Evolutionary conservation across 495 filamentous ascomycete species (phyloP), one percentile per base, ranked within the genome.

Genomic region (Oleoguttula mirabilis): DNA sequence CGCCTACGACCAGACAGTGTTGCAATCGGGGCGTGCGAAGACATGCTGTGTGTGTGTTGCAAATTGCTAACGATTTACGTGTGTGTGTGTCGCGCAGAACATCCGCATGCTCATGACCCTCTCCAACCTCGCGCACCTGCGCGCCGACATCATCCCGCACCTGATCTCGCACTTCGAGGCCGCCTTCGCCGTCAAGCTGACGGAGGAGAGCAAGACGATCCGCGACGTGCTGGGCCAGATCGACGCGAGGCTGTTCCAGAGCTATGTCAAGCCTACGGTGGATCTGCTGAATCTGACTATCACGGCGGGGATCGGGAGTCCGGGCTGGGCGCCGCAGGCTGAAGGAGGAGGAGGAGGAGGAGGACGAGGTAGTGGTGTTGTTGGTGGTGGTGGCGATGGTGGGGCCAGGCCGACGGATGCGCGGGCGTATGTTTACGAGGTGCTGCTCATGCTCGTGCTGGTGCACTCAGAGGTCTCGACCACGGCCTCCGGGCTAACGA

Each of bases 391-490:
- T n/a, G n/a, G n/a, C n/a, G n/a, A n/a, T n/a, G n/a, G n/a, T n/a
- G 64, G 60, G 42, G 47, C 60, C 33, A 76, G 78, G 19, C 86
- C 88, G 2, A 71, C 69, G 11, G 76, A 86, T 55, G 86, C 87
- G 3, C 73, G 73, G 8, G 79, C 86, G 0, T 98, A 96, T 59
- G 75, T 96, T 43, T 95, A 95, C 67, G 77, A 78, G 40, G 73
- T 80, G 2, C 72, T 98, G 20, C 71, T 96, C 30, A 62, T 64
- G 4, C 75, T 98, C 21, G 90, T 96, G 0, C 72, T 88, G 28
- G 77, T 93, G 6, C 90, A 98, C 66, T 82, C 84, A 1, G 88
- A 96, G 60, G 84, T 96, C 14, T 79, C 75, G 24, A 93, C 87
- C 3, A 94, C 85, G 0, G 42, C 62, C 10, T 28, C 58, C 4